Conservation (phyloP, 2,329 filamentous ascomycete genomes). For the Colletotrichum cereale region DNA sequence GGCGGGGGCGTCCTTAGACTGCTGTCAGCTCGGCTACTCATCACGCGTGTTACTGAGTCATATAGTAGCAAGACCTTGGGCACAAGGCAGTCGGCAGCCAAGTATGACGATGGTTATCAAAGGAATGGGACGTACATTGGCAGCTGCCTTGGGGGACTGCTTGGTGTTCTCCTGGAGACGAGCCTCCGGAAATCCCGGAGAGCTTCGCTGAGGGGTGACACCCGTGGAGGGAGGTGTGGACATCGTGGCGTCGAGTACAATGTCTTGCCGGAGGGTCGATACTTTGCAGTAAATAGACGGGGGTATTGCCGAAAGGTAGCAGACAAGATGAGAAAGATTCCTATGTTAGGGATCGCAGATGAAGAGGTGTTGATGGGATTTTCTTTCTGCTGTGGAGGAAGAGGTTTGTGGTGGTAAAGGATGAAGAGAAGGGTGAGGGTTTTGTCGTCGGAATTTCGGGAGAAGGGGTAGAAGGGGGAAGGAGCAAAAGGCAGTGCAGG, state of each 20-base stretch:
- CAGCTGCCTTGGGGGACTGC: slow-evolving; percentile 11
- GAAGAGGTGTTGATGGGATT: slow-evolving; percentile 5
- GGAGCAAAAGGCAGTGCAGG: slow-evolving; percentile 13
- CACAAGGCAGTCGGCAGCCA: background rate
- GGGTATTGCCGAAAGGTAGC: slow-evolving; percentile 35
- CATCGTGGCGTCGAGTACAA: slow-evolving; percentile 25
- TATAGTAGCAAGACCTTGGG: background rate
- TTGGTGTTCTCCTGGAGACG: slow-evolving; percentile 42
- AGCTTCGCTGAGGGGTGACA: slow-evolving; percentile 25
- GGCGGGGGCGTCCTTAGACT: background rate
- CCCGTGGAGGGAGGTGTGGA: slow-evolving; percentile 33
- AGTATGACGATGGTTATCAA: background rate
- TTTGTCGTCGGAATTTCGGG: slow-evolving; percentile 6
- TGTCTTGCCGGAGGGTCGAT: slow-evolving; percentile 17
- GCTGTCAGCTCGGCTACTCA: background rate
- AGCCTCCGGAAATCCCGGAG: slow-evolving; percentile 36
- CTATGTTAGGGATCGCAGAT: slow-evolving; percentile 23
- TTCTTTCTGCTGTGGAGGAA: slow-evolving; percentile 19
- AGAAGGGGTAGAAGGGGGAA: slow-evolving; percentile 6
- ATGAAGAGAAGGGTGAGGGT: slow-evolving; percentile 11
- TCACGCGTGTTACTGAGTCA: background rate
- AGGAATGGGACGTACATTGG: slow-evolving; percentile 14
- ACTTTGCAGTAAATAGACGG: slow-evolving; percentile 34
- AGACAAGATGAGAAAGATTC: slow-evolving; percentile 38
- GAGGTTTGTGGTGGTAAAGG: slow-evolving; percentile 19